Base-by-base conservation (phyloP, 176 grass and related monocot genomes). In the Typha latifolia region DNA sequence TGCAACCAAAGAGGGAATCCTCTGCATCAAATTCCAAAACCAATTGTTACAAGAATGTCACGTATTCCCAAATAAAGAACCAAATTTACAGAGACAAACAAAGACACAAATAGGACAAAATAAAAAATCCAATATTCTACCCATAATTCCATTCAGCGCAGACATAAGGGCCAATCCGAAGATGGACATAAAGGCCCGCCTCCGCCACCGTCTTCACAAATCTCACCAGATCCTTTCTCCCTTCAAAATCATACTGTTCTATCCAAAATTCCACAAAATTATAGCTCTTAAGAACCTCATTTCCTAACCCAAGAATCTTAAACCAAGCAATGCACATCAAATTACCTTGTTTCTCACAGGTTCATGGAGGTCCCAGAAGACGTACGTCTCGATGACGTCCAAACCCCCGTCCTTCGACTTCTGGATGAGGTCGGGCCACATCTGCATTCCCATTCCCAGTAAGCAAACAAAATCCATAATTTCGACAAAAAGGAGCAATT, bases 71-170 rank as follows among this genome's bases (percentile, higher is more conserved):
- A 2, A 29, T 3, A 10, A 16, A 24, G 19, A 12, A 7, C 1
- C 10, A 15, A 68, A 64, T 15, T 48, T 2, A 50, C 14, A 23
- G 0, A 22, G 51, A 51, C 47, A 19, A 27, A 63, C 22, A 29
- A 63, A 64, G 0, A 3, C 12, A 18, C 4, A 51, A 59, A 59
- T 59, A 3, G 18, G 0, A 21, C n/a, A 12, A 59, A 29, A 29
- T 29, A 29, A 29, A 29, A 77, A 49, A 61, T 61, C 7, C 32
- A 18, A 18, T 49, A n/a, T 43, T 8, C 67, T 63, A 99, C 94
- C 94, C 94, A 78, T 99, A 99, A 85, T 99, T 93, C 94, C 94
- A 99, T 66, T 99, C 94, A 49, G 94, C 94, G 72, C 94, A 99
- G 80, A 72, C 94, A 63, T 99, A 99, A 14, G 94, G 94, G 0